Evolutionary conservation across 495 filamentous ascomycete species (phyloP).

Genomic region (Penicillium lividum): DNA sequence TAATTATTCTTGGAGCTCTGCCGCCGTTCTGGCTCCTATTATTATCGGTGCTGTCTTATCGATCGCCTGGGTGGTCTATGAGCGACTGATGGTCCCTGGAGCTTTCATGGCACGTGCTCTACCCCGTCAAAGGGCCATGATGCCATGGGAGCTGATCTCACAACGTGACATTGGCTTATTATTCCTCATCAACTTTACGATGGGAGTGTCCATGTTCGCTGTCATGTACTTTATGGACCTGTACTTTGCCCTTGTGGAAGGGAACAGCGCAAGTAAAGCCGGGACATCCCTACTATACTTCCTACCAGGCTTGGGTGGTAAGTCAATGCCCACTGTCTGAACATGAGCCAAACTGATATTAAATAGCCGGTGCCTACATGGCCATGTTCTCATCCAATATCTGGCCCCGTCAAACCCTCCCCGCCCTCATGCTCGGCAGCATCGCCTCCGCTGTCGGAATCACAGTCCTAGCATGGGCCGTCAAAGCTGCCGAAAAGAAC

Average conservation of each 20-base stretch:
- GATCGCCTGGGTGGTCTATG: constrained; percentile 51
- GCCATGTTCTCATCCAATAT: constrained; percentile 56
- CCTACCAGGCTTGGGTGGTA: constrained; percentile 44
- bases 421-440: constrained; percentile 50
- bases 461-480: constrained; percentile 48
- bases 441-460: constrained; percentile 49
- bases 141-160: constrained; percentile 53
- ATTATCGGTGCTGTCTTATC: constrained; percentile 50
- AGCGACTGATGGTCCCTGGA: constrained; percentile 55
- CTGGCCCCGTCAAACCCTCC: constrained; percentile 57
- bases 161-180: constrained; percentile 54
- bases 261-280: constrained; percentile 43
- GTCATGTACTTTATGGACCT: constrained; percentile 63
- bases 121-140: constrained; percentile 54
- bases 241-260: constrained; percentile 58
- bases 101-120: constrained; percentile 40
- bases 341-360: not conserved
- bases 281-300: constrained; percentile 55
- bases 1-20: constrained; percentile 52
- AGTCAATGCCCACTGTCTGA: not conserved
- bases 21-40: constrained; percentile 53
- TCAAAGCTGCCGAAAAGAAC: constrained; percentile 34
- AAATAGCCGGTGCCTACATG: constrained; percentile 48
- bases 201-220: constrained; percentile 49
- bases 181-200: constrained; percentile 53